These are phyloP conservation scores for Dictyostelium gargantuum DNA, from an alignment of 208 protist genomes.

Conservation along the genomic window DNA sequence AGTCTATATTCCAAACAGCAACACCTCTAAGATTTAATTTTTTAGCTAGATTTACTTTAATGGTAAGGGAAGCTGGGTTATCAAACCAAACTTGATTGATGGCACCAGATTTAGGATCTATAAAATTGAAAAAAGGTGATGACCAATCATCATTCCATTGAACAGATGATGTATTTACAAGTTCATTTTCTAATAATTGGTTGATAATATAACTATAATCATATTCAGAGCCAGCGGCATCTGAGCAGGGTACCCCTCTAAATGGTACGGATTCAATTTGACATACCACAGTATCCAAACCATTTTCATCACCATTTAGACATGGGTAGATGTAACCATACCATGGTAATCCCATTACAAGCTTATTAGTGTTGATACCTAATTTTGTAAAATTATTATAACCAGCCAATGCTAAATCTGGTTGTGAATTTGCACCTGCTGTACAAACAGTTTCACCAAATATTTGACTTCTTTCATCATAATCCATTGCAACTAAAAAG, in stretches of 20 bases:
- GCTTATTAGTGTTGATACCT: background rate
- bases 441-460: background rate
- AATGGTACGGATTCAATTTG: background rate
- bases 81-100: constrained; percentile 36
- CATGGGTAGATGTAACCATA: constrained; percentile 69
- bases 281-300: background rate
- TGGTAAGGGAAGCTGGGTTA: background rate
- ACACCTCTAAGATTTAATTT: background rate
- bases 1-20: constrained; percentile 43
- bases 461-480: constrained; percentile 45
- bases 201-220: background rate
- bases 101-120: background rate
- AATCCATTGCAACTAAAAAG: constrained; percentile 70
- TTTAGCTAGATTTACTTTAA: background rate
- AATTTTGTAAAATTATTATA: constrained; percentile 28
- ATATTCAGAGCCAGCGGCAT: constrained; percentile 13
- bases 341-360: constrained; percentile 70
- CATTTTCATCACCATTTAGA: background rate
- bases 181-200: background rate
- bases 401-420: background rate
- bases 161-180: background rate
- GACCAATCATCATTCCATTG: background rate
- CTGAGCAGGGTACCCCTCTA: background rate
- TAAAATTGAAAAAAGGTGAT: constrained; percentile 29
- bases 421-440: constrained; percentile 45